phyloP scores from a whole-genome alignment of 2,329 filamentous ascomycete species.

The Fusarium solani-melongenae region DNA sequence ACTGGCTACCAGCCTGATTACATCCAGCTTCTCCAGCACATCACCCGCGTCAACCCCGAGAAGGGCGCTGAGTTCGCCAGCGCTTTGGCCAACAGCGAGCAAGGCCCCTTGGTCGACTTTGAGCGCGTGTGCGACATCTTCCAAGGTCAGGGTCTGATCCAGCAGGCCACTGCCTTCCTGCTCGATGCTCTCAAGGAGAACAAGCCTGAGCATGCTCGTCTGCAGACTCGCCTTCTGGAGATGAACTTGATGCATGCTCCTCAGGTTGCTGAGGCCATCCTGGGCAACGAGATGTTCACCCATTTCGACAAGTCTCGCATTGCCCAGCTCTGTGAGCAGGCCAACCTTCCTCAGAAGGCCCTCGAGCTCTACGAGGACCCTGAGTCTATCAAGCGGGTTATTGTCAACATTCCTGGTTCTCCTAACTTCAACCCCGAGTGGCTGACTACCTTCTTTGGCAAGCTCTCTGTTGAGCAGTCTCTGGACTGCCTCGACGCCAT shows the following conservation, averaged over 20 bases:
- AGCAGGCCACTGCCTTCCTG: constrained; percentile 97
- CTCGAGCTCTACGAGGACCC: constrained; percentile 96
- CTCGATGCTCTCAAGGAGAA: constrained; percentile 96
- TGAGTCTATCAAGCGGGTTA: constrained; percentile 87
- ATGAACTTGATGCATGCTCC: constrained; percentile 98
- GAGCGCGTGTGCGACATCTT: constrained; percentile 98
- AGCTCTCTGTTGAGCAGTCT: constrained; percentile 93
- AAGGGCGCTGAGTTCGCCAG: constrained; percentile 95
- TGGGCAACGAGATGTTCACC: constrained; percentile 98
- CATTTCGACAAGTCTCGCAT: constrained; percentile 94
- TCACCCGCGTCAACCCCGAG: constrained; percentile 89
- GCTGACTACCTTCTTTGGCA: constrained; percentile 92
- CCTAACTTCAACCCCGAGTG: constrained; percentile 92
- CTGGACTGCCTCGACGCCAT: constrained; percentile 95
- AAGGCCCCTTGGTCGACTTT: constrained; percentile 88
- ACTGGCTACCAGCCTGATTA: constrained; percentile 95
- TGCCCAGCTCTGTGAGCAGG: constrained; percentile 91
- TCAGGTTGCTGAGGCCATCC: constrained; percentile 96
- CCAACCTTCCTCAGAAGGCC: constrained; percentile 86
- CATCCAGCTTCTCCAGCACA: constrained; percentile 90
- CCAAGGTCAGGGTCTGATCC: constrained; percentile 97
- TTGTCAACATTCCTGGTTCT: constrained; percentile 82
- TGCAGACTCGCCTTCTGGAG: constrained; percentile 95
- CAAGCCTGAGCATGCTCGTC: constrained; percentile 88
- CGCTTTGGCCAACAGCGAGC: constrained; percentile 89